A percentile compares a stretch with the other conserved stretches of the same genome.
These are phyloP conservation scores for Hylodesmum podocarpum DNA, from an alignment of 306 rosid species.

Conservation along the genomic window DNA sequence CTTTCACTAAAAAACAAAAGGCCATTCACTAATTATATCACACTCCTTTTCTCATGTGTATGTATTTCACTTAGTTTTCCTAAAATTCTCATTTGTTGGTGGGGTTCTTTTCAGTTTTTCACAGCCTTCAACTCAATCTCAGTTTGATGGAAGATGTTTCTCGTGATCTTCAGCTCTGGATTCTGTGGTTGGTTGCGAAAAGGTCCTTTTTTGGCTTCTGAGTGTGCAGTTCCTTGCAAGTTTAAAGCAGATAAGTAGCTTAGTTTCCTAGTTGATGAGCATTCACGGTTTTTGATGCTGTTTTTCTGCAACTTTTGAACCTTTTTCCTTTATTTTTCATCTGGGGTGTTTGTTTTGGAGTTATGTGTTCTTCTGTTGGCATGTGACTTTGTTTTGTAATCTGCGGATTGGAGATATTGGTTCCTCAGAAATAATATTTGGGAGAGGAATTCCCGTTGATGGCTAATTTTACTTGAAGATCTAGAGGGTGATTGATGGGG, in stretches of 20 bases:
- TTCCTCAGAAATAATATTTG: constrained; percentile 5
- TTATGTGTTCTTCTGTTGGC: constrained; percentile 7
- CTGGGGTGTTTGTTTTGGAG: constrained; percentile 8
- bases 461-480: constrained; percentile 17
- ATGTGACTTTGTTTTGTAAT: neutral
- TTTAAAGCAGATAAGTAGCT: constrained; percentile 52
- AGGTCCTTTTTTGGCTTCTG: constrained; percentile 16
- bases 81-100: neutral
- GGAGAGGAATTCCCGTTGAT: constrained; percentile 6
- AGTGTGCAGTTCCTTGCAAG: neutral
- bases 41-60: neutral
- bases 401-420: constrained; percentile 27
- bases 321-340: constrained; percentile 6
- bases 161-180: constrained; percentile 39
- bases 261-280: constrained; percentile 21
- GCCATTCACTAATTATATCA: neutral
- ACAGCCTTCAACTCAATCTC: constrained; percentile 1
- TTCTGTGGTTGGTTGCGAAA: constrained; percentile 35
- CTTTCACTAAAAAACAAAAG: neutral
- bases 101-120: constrained; percentile 24
- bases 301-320: neutral
- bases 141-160: constrained; percentile 7
- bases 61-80: constrained; percentile 1
- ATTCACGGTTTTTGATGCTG: neutral
- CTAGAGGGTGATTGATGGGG: neutral